Evolutionary conservation across 2,329 filamentous ascomycete species (phyloP), one percentile per base, ranked within the genome.

Genomic region (Pseudopyricularia cyperi): DNA sequence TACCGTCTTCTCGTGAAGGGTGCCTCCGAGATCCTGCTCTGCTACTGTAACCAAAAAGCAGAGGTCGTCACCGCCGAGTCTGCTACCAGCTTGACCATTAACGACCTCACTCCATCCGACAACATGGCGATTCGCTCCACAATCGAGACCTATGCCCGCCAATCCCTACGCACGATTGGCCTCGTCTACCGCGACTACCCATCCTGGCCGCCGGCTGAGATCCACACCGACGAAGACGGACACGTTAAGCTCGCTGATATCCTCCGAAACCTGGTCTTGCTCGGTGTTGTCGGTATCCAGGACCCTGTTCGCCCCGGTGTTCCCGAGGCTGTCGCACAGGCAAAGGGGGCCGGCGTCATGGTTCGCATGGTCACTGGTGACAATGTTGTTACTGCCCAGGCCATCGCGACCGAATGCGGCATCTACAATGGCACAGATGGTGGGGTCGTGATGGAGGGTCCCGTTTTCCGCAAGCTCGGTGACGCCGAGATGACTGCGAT

Each of bases 121-220:
- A 19, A 7, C 15, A 48, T 48, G 46, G 30, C 30, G 4, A 17
- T 48, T 14, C 30, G 46, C 9, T 15, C 30, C 14, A 51, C 37
- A 35, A 51, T 51, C 17, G 26, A 42, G n/a, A 12, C 26, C 3
- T 83, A 82, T 57, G 80, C 80, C 11, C 71, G 70, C 17, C 69
- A 76, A 33, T 87, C 84, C 17, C 75, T 91, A 12, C 80, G 87
- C 47, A 89, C 85, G 0, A 89, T 91, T 51, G 85, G 79, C 19
- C 73, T 89, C 55, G 74, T 85, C 5, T 89, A 87, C 65, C 76
- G 78, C 47, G 87, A 91, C 56, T 89, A 87, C 55, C 75, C 81
- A 26, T 72, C 70, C 53, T 86, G 82, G 75, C 85, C 87, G 33
- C 83, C 74, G 19, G 79, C 84, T 56, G 71, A 76, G 50, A 22